phyloP scores from a whole-genome alignment of 495 filamentous ascomycete genomes.

The Daldinia vernicosa region DNA sequence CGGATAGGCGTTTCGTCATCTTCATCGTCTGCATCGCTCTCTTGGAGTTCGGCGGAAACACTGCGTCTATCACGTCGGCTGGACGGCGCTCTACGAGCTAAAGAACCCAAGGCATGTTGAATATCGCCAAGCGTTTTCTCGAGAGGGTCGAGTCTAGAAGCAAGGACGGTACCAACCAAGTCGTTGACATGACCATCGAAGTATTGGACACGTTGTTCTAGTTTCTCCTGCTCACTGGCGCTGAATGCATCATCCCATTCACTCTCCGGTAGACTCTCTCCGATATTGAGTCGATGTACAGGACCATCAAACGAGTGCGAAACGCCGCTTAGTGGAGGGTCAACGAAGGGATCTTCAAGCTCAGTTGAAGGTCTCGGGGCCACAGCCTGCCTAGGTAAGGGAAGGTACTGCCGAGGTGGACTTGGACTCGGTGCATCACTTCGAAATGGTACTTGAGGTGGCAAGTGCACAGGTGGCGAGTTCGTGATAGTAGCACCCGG shows the following conservation, averaged over 20 bases:
- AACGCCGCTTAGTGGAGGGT: constrained; percentile 49
- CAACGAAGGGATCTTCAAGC: constrained; percentile 60
- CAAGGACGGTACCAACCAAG: constrained; percentile 80
- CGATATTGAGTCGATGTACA: constrained; percentile 72
- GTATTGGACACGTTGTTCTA: constrained; percentile 75
- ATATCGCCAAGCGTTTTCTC: constrained; percentile 80
- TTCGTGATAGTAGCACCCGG: constrained; percentile 51
- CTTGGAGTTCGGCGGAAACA: constrained; percentile 68
- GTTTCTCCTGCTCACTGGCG: constrained; percentile 80
- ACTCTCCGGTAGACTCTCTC: constrained; percentile 72
- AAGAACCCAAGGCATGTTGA: constrained; percentile 68
- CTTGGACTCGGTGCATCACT: constrained; percentile 82
- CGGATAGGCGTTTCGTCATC: constrained; percentile 76
- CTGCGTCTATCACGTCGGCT: constrained; percentile 62
- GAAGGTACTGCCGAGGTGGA: constrained; percentile 63
- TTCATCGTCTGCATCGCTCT: constrained; percentile 95
- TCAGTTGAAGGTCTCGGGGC: constrained; percentile 50
- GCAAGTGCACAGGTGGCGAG: constrained; percentile 64
- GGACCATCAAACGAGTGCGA: constrained; percentile 59
- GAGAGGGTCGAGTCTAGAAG: constrained; percentile 77
- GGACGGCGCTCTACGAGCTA: constrained; percentile 54
- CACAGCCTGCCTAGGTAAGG: constrained; percentile 46
- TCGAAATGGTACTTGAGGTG: constrained; percentile 63
- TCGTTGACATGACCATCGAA: constrained; percentile 90
- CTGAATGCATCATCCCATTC: constrained; percentile 93